Percentiles rank a stretch among this genome's conserved stretches.
Conservation (phyloP, 331 rosid species). For the Rosa hybrid region DNA sequence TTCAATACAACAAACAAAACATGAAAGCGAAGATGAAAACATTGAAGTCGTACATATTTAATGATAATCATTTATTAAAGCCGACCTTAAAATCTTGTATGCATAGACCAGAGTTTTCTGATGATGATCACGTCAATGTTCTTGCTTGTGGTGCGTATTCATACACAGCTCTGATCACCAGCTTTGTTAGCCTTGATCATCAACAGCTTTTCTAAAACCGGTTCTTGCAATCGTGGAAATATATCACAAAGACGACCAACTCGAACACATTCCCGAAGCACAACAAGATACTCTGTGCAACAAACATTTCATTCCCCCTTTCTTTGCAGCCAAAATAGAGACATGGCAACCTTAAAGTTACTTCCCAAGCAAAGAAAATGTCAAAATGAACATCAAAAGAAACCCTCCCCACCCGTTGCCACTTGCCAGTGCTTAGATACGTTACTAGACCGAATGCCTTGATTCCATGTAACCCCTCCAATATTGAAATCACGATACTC, state of each 20-base stretch:
- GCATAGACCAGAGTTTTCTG: neutral
- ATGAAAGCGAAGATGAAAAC: neutral
- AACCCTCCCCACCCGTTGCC: constrained; percentile 40
- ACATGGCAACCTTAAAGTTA: constrained; percentile 41
- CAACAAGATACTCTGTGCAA: constrained; percentile 37
- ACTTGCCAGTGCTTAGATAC: constrained; percentile 40
- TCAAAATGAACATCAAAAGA: constrained; percentile 44
- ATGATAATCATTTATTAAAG: neutral
- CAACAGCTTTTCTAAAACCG: constrained; percentile 45
- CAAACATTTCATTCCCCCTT: constrained; percentile 32
- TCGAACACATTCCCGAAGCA: constrained; percentile 48
- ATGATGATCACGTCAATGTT: neutral
- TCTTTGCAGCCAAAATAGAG: constrained; percentile 37
- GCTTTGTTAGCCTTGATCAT: constrained; percentile 25
- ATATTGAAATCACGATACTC: constrained; percentile 54
- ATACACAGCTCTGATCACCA: constrained; percentile 19
- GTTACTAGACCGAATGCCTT: constrained; percentile 43
- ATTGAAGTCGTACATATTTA: neutral
- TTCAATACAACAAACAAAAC: neutral
- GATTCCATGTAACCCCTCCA: constrained; percentile 48
- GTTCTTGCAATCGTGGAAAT: constrained; percentile 61
- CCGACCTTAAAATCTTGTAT: neutral
- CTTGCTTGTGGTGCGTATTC: neutral
- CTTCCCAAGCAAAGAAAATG: constrained; percentile 47
- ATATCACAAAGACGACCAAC: constrained; percentile 55